Evolutionary conservation across 2,329 filamentous ascomycete genomes (phyloP), one percentile per base, ranked within the genome.

Genomic region (Hymenoscyphus salicellus): DNA sequence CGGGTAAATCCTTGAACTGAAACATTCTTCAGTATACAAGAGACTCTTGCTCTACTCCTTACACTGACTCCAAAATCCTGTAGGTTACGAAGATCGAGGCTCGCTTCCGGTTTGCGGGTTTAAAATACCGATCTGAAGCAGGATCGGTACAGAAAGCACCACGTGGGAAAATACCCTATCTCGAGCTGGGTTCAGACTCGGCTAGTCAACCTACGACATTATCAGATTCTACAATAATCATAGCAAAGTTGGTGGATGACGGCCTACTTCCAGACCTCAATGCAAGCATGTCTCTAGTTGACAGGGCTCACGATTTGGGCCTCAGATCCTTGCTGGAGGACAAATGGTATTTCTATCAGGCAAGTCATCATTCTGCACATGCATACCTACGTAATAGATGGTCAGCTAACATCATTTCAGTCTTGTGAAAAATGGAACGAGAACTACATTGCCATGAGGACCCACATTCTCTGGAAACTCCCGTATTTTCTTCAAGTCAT

Each of bases 41-140:
- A n/a, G n/a, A n/a, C n/a, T n/a, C n/a, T n/a, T n/a, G n/a, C n/a
- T n/a, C n/a, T n/a, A n/a, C n/a, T n/a, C n/a, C n/a, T n/a, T n/a
- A n/a, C n/a, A n/a, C n/a, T n/a, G n/a, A n/a, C n/a, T n/a, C n/a
- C n/a, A n/a, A n/a, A n/a, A n/a, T n/a, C n/a, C n/a, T n/a, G n/a
- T n/a, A n/a, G n/a, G n/a, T n/a, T 61, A 83, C 77, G 55, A 89
- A 89, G 72, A 77, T 89, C 60, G 87, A 89, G 72, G 79, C 84
- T 20, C 84, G 86, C 16, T 78, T 89, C 5, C 85, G 86, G 16
- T 80, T 87, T 68, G 79, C 79, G 1, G 72, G 75, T 0, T 59
- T 86, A 2, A 46, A 74, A 0, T 89, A 89, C 73, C 70, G 68
- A 17, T 71, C 75, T 4, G 80, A 76, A 2, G 66, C 68, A 2